Conservation (phyloP, 1,284 basidiomycete genomes). For the Ustilago cynodontis region DNA sequence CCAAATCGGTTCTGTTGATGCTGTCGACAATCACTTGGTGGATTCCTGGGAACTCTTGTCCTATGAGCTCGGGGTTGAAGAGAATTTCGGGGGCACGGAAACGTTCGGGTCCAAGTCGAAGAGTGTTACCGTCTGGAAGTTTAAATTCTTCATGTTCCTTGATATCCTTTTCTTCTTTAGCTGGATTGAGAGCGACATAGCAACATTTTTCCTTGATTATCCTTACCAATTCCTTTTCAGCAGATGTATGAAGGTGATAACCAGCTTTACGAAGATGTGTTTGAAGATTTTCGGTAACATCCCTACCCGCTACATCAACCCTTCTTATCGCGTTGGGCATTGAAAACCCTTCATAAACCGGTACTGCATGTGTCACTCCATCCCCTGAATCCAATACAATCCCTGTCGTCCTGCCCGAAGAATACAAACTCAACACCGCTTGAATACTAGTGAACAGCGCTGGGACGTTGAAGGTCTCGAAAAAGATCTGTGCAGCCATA, state of each 20-base stretch:
- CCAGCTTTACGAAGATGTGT: slow-evolving; percentile 92
- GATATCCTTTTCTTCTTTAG: slow-evolving; percentile 93
- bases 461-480: slow-evolving; percentile 98
- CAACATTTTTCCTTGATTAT: slow-evolving; percentile 99
- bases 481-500: slow-evolving; percentile 97
- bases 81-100: slow-evolving; percentile 97
- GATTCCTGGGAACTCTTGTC: slow-evolving; percentile 94
- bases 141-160: slow-evolving; percentile 82
- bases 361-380: slow-evolving; percentile 98
- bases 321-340: slow-evolving; percentile 98
- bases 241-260: slow-evolving; percentile 93
- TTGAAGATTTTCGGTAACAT: slow-evolving; percentile 94
- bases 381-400: slow-evolving; percentile 99
- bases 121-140: slow-evolving; percentile 92
- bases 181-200: slow-evolving; percentile 89
- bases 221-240: slow-evolving; percentile 95
- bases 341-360: slow-evolving; percentile 98
- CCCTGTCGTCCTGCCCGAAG: slow-evolving; percentile 97
- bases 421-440: slow-evolving; percentile 95
- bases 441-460: slow-evolving; percentile 97
- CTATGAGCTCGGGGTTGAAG: slow-evolving; percentile 97
- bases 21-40: slow-evolving; percentile 80
- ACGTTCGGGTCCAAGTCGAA: slow-evolving; percentile 93
- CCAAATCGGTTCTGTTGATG: slow-evolving; percentile 76
- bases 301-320: slow-evolving; percentile 94